A percentile compares a stretch with the other conserved stretches of the same genome.
Conservation (phyloP, 352 stramenopile genomes). For the Globisporangium viniferum region DNA sequence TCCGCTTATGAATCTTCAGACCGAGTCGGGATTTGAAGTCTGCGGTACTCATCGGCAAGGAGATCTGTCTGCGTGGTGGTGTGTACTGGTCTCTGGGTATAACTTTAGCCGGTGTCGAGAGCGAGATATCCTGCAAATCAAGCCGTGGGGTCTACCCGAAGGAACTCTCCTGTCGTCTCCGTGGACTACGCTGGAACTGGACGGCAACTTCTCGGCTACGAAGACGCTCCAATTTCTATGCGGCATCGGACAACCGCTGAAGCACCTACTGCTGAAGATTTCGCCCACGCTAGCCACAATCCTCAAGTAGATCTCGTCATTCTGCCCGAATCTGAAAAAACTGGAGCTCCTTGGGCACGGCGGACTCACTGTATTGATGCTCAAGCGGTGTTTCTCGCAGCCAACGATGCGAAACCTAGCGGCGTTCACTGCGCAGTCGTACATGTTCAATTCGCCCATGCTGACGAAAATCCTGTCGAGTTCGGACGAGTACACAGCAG, state of each 20-base stretch:
- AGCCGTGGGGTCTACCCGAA: too few species aligned
- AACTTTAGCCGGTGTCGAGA: neutral
- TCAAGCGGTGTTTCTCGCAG: neutral
- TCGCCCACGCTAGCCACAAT: too few species aligned
- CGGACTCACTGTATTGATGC: neutral
- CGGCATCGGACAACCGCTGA: too few species aligned
- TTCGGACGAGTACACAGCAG: neutral
- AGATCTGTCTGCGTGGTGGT: neutral
- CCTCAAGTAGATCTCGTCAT: neutral
- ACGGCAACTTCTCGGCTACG: too few species aligned
- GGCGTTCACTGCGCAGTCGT: neutral
- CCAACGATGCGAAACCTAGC: neutral
- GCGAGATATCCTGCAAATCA: neutral
- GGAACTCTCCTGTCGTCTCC: neutral
- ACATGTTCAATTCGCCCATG: neutral
- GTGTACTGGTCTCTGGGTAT: neutral
- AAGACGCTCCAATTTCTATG: too few species aligned
- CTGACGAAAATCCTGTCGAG: neutral
- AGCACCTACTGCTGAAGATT: too few species aligned
- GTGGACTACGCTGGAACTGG: neutral
- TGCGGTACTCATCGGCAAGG: neutral
- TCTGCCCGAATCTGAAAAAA: neutral
- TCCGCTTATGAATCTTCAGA: neutral
- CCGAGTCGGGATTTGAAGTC: neutral
- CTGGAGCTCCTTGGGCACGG: neutral